These are phyloP conservation scores for Saccharomycopsis malanga DNA, from an alignment of 805 yeast genomes.

Conservation along the genomic window DNA sequence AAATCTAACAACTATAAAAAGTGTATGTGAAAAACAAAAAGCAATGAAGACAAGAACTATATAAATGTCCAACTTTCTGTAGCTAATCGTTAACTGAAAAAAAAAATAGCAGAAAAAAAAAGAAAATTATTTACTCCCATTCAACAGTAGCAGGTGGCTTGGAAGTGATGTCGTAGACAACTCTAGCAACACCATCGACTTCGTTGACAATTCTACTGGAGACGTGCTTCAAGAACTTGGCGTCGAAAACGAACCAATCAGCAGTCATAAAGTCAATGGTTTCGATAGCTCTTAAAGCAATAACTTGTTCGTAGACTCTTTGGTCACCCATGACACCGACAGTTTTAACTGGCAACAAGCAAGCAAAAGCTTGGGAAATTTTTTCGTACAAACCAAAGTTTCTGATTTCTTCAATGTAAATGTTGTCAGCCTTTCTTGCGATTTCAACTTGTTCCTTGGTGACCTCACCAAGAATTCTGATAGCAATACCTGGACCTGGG, in stretches of 20 bases:
- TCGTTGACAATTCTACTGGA: slow-evolving; percentile 96
- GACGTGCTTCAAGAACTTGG: slow-evolving; percentile 82
- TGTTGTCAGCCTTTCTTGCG: slow-evolving; percentile 95
- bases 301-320: slow-evolving; percentile 98
- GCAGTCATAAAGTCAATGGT: slow-evolving; percentile 99
- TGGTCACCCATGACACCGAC: slow-evolving; percentile 99
- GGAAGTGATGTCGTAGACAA: slow-evolving; percentile 95
- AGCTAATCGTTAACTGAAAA: not conserved
- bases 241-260: slow-evolving; percentile 95
- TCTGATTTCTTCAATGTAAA: slow-evolving; percentile 93
- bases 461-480: slow-evolving; percentile 96
- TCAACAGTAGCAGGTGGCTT: slow-evolving; percentile 99
- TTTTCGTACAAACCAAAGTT: slow-evolving; percentile 87
- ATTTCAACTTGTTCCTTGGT: slow-evolving; percentile 88
- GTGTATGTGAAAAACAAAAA: too few species aligned
- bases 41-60: too few species aligned
- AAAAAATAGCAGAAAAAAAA: not conserved
- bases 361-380: slow-evolving; percentile 97
- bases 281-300: slow-evolving; percentile 97
- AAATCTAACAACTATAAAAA: too few species aligned
- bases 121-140: slow-evolving; percentile 65
- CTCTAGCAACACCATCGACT: slow-evolving; percentile 98
- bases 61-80: too few species aligned
- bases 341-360: slow-evolving; percentile 91
- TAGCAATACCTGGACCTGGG: slow-evolving; percentile 99